Evolutionary conservation across 2,329 filamentous ascomycete species (phyloP).

Genomic region (Ceratocystis destructans): DNA sequence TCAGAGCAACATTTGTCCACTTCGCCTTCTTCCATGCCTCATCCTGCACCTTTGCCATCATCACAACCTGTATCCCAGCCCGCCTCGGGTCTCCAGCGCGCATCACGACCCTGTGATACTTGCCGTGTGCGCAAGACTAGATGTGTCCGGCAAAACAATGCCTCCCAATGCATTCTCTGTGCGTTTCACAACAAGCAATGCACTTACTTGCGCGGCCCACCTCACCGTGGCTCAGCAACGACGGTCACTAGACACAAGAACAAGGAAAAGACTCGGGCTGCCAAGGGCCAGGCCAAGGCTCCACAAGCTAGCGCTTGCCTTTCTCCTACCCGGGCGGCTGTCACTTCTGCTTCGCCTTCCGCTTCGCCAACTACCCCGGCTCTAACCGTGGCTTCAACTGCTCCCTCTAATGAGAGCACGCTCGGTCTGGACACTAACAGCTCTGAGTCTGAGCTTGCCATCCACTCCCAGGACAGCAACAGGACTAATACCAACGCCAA

Average conservation of each 20-base stretch:
- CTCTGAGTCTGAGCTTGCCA: conserved; percentile 2
- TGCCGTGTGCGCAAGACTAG: conserved; percentile 52
- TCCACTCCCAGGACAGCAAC: not conserved
- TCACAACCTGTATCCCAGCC: not conserved
- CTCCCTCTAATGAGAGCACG: not conserved
- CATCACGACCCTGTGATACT: conserved; percentile 43
- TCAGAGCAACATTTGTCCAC: not conserved
- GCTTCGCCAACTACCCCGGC: not conserved
- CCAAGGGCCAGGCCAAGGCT: not conserved
- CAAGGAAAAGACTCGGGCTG: conserved; percentile 19
- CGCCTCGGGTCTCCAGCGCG: conserved; percentile 11
- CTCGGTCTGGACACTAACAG: not conserved
- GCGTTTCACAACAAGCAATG: conserved; percentile 54
- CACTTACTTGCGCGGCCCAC: conserved; percentile 41
- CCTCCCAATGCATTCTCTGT: conserved; percentile 48
- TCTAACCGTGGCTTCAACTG: not conserved
- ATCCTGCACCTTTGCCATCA: not conserved
- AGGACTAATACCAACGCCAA: not conserved
- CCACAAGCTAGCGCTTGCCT: conserved; percentile 18
- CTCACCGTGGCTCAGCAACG: conserved; percentile 25
- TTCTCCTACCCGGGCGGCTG: not conserved
- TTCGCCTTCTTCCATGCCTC: conserved; percentile 3
- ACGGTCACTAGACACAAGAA: conserved; percentile 22
- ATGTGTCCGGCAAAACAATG: conserved; percentile 48
- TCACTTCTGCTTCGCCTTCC: not conserved